These are phyloP conservation scores for Lolium perenne DNA, from an alignment of 176 grass and related monocot genomes.

Conservation along the genomic window DNA sequence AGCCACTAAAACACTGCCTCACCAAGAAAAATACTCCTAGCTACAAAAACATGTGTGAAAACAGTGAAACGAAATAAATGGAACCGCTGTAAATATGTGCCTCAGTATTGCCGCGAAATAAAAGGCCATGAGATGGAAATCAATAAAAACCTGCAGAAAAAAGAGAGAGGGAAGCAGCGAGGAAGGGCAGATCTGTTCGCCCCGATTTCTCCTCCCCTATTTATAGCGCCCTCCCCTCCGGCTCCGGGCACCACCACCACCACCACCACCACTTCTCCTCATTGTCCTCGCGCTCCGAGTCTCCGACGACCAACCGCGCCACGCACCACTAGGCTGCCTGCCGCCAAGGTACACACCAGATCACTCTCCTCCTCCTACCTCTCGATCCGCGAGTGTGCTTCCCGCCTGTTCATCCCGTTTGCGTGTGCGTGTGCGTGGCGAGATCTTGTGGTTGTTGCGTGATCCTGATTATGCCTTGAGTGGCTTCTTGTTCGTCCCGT, in stretches of 20 bases:
- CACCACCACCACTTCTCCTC: constrained; percentile 21
- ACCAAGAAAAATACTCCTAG: not conserved
- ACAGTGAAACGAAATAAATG: not conserved
- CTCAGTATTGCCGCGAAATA: not conserved
- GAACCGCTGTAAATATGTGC: not conserved
- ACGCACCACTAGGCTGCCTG: not conserved
- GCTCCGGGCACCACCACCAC: constrained; percentile 2
- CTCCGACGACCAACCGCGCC: not conserved
- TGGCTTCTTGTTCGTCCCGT: not conserved
- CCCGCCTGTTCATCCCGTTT: not conserved
- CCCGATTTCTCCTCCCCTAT: constrained; percentile 26
- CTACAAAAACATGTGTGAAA: not conserved
- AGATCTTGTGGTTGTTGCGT: not conserved
- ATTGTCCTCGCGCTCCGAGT: constrained; percentile 17
- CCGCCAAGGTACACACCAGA: constrained; percentile 22
- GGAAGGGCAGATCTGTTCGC: constrained; percentile 20
- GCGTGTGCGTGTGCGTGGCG: not conserved
- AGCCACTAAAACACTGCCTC: not conserved
- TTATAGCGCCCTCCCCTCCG: constrained; percentile 26
- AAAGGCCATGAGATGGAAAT: not conserved
- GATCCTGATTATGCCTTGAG: not conserved
- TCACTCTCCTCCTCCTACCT: not conserved
- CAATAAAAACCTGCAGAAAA: constrained; percentile 4
- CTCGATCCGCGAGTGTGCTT: not conserved
- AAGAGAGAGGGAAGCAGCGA: constrained; percentile 5